These are phyloP conservation scores for Tetrahymena malaccensis DNA, from an alignment of 73 alveolate species.

Conservation along the genomic window DNA sequence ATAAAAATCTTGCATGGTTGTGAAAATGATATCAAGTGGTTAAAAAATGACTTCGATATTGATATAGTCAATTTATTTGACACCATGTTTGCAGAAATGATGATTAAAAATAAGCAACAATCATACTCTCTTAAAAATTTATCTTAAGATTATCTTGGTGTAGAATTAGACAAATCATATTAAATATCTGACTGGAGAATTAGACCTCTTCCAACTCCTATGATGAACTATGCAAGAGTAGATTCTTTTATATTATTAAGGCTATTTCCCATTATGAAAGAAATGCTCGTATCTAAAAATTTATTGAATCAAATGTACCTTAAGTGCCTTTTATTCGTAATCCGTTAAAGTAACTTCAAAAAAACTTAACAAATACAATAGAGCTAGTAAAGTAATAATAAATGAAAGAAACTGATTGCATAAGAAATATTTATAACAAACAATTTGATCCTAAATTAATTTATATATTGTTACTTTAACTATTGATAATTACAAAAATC, in stretches of 20 bases:
- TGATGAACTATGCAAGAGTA: slow-evolving; percentile 27
- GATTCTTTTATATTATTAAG: slow-evolving; percentile 5
- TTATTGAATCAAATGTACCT: neutral
- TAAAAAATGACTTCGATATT: neutral
- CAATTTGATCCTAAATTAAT: too few species aligned
- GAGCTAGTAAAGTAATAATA: neutral
- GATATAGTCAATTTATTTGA: neutral
- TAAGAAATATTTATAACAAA: neutral
- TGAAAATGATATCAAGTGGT: neutral
- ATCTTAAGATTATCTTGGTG: neutral
- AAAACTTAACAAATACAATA: neutral
- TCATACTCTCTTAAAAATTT: neutral
- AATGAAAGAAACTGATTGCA: neutral
- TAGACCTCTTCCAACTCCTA: slow-evolving; percentile 17
- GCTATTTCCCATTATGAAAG: neutral
- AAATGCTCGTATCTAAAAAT: neutral
- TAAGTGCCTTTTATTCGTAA: neutral
- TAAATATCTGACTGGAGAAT: slow-evolving; percentile 39
- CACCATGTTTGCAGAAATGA: slow-evolving; percentile 16
- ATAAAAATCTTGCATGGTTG: slow-evolving; percentile 24
- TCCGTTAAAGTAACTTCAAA: neutral
- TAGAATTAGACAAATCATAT: neutral
- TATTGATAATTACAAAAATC: too few species aligned
- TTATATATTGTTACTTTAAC: too few species aligned
- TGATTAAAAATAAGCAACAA: neutral